Base-by-base conservation (phyloP, 495 filamentous ascomycete species). In the Talaromyces adpressus region DNA sequence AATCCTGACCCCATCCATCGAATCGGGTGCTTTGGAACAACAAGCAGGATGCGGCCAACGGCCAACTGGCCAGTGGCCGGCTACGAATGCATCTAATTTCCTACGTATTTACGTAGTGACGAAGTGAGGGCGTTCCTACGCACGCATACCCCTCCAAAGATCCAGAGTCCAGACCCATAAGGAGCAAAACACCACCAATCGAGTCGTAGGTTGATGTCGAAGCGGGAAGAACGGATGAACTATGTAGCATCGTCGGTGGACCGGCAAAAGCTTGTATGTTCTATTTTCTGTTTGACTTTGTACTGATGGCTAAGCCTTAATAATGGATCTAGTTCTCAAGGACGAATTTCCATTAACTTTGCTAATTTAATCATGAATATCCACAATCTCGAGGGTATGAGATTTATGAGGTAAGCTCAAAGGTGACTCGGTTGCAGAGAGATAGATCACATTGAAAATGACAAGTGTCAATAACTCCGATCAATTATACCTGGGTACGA, bases 151-250 rank as follows among this genome's bases (percentile, higher is more conserved):
- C 45, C 45, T 49, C n/a, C 45, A 49, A 20, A 20, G 18, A 53
- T 22, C 52, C 52, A 29, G 52, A 29, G 52, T 56, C 23, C 16
- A 29, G 52, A 14, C 52, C 52, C 52, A 22, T 56, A 27, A 3
- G 2, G 11, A 56, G 14, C 52, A 56, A 56, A 56, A 56, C 52
- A 56, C 52, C 52, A 29, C 52, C 52, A 56, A 56, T 56, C 22
- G 52, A 56, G 27, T 29, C 14, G 20, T 29, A 5, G 22, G 16
- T 25, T 16, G n/a, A 25, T 2, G 18, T 56, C 52, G 4, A 49
- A 22, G 45, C 45, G 45, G n/a, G 45, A 49, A 49, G 45, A 49
- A 20, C 45, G 18, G 45, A 49, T 49, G 36, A 8, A 14, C 41
- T 20, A 20, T 20, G 32, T 34, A 12, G 32, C 14, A 51, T 51